phyloP scores from a whole-genome alignment of 2,329 filamentous ascomycete species.

The Ceratocystis smalleyi region DNA sequence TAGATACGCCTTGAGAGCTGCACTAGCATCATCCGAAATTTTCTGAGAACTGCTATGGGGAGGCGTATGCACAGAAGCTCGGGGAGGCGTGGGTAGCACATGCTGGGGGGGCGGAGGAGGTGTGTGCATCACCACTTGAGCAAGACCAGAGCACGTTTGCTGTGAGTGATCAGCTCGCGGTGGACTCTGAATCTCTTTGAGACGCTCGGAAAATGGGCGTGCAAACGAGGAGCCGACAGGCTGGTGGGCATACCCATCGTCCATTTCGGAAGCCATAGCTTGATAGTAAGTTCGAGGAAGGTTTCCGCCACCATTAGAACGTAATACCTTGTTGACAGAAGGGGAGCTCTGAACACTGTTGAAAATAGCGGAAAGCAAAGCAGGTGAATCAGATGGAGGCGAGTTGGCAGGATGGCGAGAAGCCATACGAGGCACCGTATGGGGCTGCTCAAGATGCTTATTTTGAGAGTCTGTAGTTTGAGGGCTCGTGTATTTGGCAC shows the following conservation, averaged over 20 bases:
- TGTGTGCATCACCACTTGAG: background rate
- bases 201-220: conserved; percentile 10
- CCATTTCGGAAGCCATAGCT: conserved; percentile 13
- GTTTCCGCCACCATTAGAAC: background rate
- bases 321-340: conserved; percentile 9
- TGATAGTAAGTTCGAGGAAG: conserved; percentile 10
- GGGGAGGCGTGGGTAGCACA: conserved; percentile 8
- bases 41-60: background rate
- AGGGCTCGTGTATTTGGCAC: conserved; percentile 19
- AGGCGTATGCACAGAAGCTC: conserved; percentile 11
- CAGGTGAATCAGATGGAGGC: conserved; percentile 9
- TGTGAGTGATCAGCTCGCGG: background rate
- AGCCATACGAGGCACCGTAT: conserved; percentile 11
- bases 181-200: conserved; percentile 10
- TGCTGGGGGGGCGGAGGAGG: conserved; percentile 6
- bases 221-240: conserved; percentile 11
- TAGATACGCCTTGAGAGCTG: conserved; percentile 42
- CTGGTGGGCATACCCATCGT: conserved; percentile 7
- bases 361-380: conserved; percentile 9
- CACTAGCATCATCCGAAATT: conserved; percentile 25
- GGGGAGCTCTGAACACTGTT: conserved; percentile 15
- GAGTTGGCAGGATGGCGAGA: background rate
- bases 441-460: conserved; percentile 1
- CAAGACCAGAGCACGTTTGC: background rate
- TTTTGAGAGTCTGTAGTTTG: background rate